phyloP scores from a whole-genome alignment of 257 asterid species.

The Solanum virginianum region DNA sequence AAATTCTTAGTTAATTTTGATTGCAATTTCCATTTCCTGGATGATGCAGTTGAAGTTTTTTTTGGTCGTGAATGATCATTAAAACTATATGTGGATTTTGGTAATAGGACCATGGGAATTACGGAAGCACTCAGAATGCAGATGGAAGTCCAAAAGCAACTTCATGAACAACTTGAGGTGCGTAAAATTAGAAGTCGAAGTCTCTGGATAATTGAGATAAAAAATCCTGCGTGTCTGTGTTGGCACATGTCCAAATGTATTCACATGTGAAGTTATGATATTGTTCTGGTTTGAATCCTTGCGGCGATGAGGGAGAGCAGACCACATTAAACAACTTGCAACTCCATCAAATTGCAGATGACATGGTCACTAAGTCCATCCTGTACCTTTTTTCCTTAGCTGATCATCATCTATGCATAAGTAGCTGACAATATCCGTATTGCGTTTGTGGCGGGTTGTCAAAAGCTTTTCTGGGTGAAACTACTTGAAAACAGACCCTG shows the following conservation, averaged over 20 bases:
- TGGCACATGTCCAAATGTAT: not conserved
- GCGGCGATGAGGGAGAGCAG: not conserved
- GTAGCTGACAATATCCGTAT: not conserved
- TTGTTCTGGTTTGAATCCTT: not conserved
- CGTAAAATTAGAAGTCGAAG: not conserved
- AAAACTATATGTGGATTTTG: not conserved
- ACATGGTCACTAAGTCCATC: not conserved
- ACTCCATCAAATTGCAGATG: not conserved
- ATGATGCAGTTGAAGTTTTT: not conserved
- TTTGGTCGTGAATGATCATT: not conserved
- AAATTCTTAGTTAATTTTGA: not conserved
- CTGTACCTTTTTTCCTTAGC: not conserved
- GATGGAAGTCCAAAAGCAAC: constrained; percentile 89
- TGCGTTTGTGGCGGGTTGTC: not conserved
- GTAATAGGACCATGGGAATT: constrained; percentile 60
- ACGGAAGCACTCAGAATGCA: constrained; percentile 78
- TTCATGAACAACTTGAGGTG: constrained; percentile 94
- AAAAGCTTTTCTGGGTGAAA: not conserved
- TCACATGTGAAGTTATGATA: not conserved
- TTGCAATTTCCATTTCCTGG: not conserved
- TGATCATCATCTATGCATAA: not conserved
- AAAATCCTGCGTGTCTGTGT: not conserved
- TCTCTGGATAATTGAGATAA: not conserved
- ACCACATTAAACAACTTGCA: not conserved
- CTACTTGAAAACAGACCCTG: not conserved